Evolutionary conservation across 148 eudicot genomes (phyloP).

Genomic region (Camellia lanceoleosa): DNA sequence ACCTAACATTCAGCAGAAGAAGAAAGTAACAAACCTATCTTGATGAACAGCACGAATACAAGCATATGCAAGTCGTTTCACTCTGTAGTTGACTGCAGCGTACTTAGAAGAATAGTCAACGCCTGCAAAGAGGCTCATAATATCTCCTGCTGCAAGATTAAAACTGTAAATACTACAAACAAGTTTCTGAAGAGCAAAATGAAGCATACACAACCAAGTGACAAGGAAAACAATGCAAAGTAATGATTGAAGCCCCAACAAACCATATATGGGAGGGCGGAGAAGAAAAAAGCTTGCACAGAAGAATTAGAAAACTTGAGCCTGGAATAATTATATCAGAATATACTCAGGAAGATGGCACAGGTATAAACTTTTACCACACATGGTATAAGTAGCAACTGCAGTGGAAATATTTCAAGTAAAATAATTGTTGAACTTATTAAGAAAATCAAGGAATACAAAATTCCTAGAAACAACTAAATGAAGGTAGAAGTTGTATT

Average conservation of each 20-base stretch:
- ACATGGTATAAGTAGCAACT: no score
- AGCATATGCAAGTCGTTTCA: conserved; percentile 62
- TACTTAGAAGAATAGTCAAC: conserved; percentile 42
- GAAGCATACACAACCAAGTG: background rate
- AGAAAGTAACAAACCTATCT: conserved; percentile 53
- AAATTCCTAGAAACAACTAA: no score
- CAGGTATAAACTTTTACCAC: no score
- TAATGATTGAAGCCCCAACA: background rate
- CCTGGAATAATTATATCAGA: background rate
- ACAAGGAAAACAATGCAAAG: background rate
- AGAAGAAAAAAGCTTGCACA: background rate
- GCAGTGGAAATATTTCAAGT: no score
- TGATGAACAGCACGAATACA: conserved; percentile 77
- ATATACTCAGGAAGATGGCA: no score
- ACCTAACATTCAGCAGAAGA: background rate
- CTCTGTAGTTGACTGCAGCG: conserved; percentile 59
- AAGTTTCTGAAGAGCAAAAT: background rate
- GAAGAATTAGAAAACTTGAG: background rate
- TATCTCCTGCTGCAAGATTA: conserved; percentile 44
- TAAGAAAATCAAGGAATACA: no score
- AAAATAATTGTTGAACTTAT: no score
- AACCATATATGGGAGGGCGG: background rate
- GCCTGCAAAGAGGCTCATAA: conserved; percentile 61
- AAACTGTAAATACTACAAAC: conserved; percentile 18
- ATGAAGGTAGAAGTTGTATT: no score